These are phyloP conservation scores for Vaccinium vitisidaea DNA, from an alignment of 148 eudicot genomes.

Conservation along the genomic window DNA sequence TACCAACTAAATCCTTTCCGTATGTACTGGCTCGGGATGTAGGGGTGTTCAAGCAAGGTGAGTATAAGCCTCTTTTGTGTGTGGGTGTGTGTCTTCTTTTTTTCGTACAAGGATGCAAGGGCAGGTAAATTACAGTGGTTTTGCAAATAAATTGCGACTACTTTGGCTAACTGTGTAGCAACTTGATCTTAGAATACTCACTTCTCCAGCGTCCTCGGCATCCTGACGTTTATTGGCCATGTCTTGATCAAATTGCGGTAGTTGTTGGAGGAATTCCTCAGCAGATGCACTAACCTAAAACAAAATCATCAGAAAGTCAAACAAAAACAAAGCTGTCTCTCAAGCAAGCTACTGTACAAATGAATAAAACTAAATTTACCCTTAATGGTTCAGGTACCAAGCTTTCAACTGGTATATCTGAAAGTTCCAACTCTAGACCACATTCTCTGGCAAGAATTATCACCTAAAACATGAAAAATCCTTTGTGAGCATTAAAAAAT, in stretches of 20 bases:
- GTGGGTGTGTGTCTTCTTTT: neutral
- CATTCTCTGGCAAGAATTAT: constrained; percentile 93
- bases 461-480: constrained; percentile 48
- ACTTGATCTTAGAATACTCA: constrained; percentile 24
- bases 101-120: neutral
- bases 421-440: constrained; percentile 85
- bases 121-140: neutral
- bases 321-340: neutral
- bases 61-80: neutral
- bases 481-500: neutral
- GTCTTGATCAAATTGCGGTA: constrained; percentile 75
- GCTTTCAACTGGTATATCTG: constrained; percentile 81
- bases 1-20: neutral
- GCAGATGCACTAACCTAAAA: constrained; percentile 63
- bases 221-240: constrained; percentile 59
- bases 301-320: constrained; percentile 11
- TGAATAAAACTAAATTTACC: constrained; percentile 35
- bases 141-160: neutral
- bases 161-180: neutral
- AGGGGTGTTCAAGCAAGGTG: neutral
- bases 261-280: constrained; percentile 70
- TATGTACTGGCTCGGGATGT: neutral
- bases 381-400: constrained; percentile 85
- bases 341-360: neutral
- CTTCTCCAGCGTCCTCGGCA: constrained; percentile 83